Base-by-base conservation (phyloP, 2,329 filamentous ascomycete genomes). In the Claviceps maximensis region DNA sequence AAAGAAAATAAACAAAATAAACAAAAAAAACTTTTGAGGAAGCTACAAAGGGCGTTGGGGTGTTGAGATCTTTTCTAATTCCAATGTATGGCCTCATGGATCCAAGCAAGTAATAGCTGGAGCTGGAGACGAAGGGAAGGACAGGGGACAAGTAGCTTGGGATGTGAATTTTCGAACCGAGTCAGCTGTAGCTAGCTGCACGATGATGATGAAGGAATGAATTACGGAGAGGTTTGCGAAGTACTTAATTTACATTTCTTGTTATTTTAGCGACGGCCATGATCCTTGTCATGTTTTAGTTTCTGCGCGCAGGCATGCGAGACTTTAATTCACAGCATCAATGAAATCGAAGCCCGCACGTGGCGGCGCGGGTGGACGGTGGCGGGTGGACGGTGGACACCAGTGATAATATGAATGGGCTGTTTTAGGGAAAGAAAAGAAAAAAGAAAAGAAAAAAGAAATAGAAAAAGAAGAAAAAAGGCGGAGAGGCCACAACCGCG, bases 11-110 rank as follows among this genome's bases (percentile, higher is more conserved):
- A 36, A n/a, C 40, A 13, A 33, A 40, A 10, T 25, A 21, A 33
- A 38, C 45, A 46, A 23, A 23, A 46, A n/a, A 29, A 21, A 46
- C 4, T 52, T 17, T 40, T 31, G 25, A 1, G 25, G 44, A 46
- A 46, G n/a, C 17, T 50, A 41, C n/a, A 45, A 49, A 25, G 23
- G 53, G 50, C 53, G 53, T 50, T 54, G 41, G 8, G 23, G 42
- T 27, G 21, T 27, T 15, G 6, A 23, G 33, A 36, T 33, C 17
- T 41, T 45, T 44, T 38, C 1, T 13, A 12, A 21, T 25, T 25
- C 6, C 4, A 25, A 21, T 9, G 17, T 21, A n/a, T 8, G 46
- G 29, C 21, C 15, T 38, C 46, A 23, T 7, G 19, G 23, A 36
- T 33, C 21, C 19, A 48, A 17, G 44, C 44, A 47, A 15, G 25